phyloP scores from a whole-genome alignment of 2,329 filamentous ascomycete species.

The Colletotrichum graminicola region DNA sequence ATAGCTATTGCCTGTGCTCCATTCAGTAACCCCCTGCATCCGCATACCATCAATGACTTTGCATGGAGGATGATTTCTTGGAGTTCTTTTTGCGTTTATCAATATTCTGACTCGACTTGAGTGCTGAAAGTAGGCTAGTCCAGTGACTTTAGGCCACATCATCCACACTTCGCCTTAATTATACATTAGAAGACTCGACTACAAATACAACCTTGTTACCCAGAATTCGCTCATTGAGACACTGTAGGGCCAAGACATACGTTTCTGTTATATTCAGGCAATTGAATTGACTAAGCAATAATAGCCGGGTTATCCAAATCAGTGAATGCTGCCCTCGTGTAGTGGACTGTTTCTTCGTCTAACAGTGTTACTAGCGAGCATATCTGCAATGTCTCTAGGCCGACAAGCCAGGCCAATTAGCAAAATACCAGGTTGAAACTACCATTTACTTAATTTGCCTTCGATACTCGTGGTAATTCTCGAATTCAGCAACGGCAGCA shows the following conservation, averaged over 20 bases:
- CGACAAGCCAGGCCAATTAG: accelerated
- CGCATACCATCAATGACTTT: background rate
- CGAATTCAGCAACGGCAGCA: background rate
- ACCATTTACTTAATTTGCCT: background rate
- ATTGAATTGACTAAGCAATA: no score
- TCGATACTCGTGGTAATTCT: no score
- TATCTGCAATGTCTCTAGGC: background rate
- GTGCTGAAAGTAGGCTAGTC: no score
- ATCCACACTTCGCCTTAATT: no score
- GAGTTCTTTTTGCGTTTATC: background rate
- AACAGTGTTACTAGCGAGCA: no score
- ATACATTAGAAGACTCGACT: no score
- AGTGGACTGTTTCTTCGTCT: background rate
- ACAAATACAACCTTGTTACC: background rate
- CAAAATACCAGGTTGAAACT: accelerated
- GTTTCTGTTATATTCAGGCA: background rate
- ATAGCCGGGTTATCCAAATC: background rate
- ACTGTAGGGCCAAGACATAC: accelerated
- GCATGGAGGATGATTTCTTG: background rate
- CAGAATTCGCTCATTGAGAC: accelerated
- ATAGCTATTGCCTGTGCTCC: no score
- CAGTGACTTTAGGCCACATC: no score
- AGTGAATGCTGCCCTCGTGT: background rate
- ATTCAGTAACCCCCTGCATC: background rate
- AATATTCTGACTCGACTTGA: background rate